These are phyloP conservation scores for Chalaropsis thielavioides DNA, from an alignment of 2,329 filamentous ascomycete genomes.

Conservation along the genomic window DNA sequence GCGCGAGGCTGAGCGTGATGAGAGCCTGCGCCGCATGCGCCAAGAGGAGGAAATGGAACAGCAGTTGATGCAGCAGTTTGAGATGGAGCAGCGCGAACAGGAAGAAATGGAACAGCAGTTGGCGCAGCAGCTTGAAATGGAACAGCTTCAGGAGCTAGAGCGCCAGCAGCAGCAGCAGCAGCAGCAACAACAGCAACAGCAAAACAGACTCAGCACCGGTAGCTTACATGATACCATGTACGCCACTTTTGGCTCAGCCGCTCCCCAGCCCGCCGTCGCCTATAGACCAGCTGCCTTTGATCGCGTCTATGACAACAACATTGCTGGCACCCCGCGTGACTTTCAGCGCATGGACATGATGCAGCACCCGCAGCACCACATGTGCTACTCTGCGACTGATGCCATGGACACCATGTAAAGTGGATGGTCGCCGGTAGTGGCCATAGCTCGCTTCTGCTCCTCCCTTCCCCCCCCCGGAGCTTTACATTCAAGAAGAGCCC, in stretches of 20 bases:
- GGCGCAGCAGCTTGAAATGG: neutral
- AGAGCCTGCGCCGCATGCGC: conserved; percentile 7
- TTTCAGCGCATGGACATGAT: conserved; percentile 13
- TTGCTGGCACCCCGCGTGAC: neutral
- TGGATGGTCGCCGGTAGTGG: neutral
- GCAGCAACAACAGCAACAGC: conserved; percentile 25
- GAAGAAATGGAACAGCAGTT: conserved; percentile 25
- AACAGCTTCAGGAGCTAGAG: conserved; percentile 21
- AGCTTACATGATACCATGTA: conserved; percentile 22
- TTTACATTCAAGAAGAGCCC: neutral
- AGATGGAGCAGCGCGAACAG: conserved; percentile 18
- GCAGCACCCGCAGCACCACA: neutral
- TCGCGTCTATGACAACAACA: conserved; percentile 7
- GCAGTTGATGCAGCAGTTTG: conserved; percentile 18
- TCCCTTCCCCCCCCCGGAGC: neutral
- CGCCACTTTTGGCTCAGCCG: conserved; percentile 26
- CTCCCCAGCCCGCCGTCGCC: neutral
- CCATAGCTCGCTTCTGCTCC: neutral
- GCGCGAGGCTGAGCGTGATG: conserved; percentile 41
- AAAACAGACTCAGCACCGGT: conserved; percentile 4
- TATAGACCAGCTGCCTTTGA: conserved; percentile 19
- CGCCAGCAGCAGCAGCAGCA: conserved; percentile 28
- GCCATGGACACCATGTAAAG: conserved; percentile 10
- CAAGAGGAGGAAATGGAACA: conserved; percentile 10
- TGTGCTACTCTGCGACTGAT: neutral